Evolutionary conservation across 352 stramenopile genomes (phyloP).

Genomic region (Phytophthora aleatoria): DNA sequence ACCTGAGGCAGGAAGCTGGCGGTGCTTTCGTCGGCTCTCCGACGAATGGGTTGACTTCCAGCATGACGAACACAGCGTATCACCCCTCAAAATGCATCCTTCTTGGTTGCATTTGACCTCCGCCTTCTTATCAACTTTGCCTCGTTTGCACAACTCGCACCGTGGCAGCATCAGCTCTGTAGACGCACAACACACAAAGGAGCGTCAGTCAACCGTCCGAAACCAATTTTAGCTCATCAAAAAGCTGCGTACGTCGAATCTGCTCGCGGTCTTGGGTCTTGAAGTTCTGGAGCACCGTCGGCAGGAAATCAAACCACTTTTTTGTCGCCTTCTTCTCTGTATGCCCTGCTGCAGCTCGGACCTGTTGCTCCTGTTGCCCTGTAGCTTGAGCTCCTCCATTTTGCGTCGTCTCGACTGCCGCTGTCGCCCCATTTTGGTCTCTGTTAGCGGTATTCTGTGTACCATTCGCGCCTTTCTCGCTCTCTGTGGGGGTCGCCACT

Average conservation of each 20-base stretch:
- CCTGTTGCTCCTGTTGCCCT: not conserved
- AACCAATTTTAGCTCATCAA: not conserved
- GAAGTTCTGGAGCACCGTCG: constrained; percentile 36
- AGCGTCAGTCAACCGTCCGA: not conserved
- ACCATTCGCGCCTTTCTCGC: constrained; percentile 7
- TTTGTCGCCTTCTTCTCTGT: constrained; percentile 7
- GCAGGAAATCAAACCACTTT: constrained; percentile 42
- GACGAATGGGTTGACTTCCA: constrained; percentile 30
- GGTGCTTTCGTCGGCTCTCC: constrained; percentile 24
- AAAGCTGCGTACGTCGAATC: constrained; percentile 28
- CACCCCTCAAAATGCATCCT: constrained; percentile 14
- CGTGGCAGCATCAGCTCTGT: constrained; percentile 34
- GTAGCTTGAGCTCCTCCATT: not conserved
- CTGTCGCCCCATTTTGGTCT: not conserved
- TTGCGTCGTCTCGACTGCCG: not conserved
- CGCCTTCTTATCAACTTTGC: constrained; percentile 15
- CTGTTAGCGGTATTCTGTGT: not conserved
- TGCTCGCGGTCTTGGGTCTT: constrained; percentile 31
- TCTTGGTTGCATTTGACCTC: constrained; percentile 32
- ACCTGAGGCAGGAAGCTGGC: constrained; percentile 34
- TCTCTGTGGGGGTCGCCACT: not conserved
- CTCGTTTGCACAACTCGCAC: constrained; percentile 26
- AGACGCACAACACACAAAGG: constrained; percentile 1
- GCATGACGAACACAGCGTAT: constrained; percentile 29
- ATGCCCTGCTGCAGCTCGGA: not conserved